A percentile compares a stretch with the other conserved stretches of the same genome.
Evolutionary conservation across 2,329 filamentous ascomycete genomes (phyloP).

Genomic region (Verticillium isaacii): DNA sequence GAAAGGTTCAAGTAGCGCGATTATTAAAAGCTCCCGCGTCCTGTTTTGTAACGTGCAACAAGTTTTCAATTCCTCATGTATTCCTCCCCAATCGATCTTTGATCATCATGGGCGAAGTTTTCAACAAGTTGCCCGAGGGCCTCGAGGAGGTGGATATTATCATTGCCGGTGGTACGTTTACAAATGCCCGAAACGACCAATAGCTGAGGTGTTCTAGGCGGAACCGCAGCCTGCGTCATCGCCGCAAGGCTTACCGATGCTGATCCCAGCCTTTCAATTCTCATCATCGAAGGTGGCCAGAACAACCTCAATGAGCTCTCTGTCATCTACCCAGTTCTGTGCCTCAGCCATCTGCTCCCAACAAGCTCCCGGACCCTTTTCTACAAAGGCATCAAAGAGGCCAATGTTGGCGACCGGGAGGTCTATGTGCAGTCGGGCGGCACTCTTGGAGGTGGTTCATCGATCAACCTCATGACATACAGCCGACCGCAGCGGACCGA

Average conservation of each 20-base stretch:
- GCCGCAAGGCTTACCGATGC: constrained; percentile 44
- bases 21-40: too few relatives aligned
- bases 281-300: constrained; percentile 47
- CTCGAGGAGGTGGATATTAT: constrained; percentile 15
- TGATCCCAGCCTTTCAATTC: constrained; percentile 40
- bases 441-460: constrained; percentile 23
- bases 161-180: constrained; percentile 13
- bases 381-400: constrained; percentile 15
- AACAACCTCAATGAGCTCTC: constrained; percentile 45
- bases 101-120: neutral
- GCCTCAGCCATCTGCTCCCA: constrained; percentile 3
- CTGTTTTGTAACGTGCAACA: too few relatives aligned
- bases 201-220: constrained; percentile 23
- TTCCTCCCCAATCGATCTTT: too few relatives aligned
- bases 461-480: constrained; percentile 25
- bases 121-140: constrained; percentile 1
- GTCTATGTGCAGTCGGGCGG: constrained; percentile 16
- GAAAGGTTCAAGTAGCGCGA: too few relatives aligned
- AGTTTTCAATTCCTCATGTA: too few relatives aligned
- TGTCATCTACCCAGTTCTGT: constrained; percentile 42
- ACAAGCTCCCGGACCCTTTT: constrained; percentile 11
- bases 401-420: constrained; percentile 15
- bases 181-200: too few relatives aligned
- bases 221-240: constrained; percentile 42
- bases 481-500: constrained; percentile 22